Evolutionary conservation across 1,139 yeast genomes (phyloP), one percentile per base, ranked within the genome.

Genomic region (Arxiozyma bovina): DNA sequence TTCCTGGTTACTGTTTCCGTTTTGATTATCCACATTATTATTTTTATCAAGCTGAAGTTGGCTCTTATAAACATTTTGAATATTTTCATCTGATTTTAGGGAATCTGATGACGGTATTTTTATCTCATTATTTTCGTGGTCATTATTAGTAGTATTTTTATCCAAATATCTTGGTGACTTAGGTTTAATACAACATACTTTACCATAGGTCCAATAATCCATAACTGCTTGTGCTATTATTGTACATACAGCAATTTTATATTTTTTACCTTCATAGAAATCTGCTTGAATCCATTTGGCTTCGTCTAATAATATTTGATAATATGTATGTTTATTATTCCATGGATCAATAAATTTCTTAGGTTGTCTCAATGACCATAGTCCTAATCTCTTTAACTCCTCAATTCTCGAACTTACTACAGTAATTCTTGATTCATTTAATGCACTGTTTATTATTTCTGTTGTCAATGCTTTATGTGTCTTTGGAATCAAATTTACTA

Each of bases 351-450:
- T 68, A 62, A 77, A 84, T 59, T 80, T 78, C 53, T 79, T 76
- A 0, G 96, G 96, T 68, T 94, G 99, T 52, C 96, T 77, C 54
- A 91, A 74, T 30, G 96, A 86, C 99, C 99, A 94, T 63, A 87
- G 83, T 6, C 89, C 88, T 55, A 85, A 85, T 53, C 96, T 76
- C 66, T 90, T 88, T 57, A 94, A 75, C 67, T 91, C 98, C 65
- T 93, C 99, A 50, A 94, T 91, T 55, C 98, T 79, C 3, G 95
- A 87, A 63, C 89, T 87, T 18, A 89, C 81, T n/a, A 90, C 96
- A 0, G 96, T 89, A 11, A 93, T 82, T 66, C 91, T 87, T 9
- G 97, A 96, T 67, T 93, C 99, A n/a, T 89, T 78, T 34, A 91
- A 73, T 0, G 96, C 89, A 63, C 87, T 79, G 64, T 89, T 96